Percentiles rank a stretch among this genome's conserved stretches.
phyloP scores from a whole-genome alignment of 1,284 basidiomycete genomes.

The Serendipita sp. region DNA sequence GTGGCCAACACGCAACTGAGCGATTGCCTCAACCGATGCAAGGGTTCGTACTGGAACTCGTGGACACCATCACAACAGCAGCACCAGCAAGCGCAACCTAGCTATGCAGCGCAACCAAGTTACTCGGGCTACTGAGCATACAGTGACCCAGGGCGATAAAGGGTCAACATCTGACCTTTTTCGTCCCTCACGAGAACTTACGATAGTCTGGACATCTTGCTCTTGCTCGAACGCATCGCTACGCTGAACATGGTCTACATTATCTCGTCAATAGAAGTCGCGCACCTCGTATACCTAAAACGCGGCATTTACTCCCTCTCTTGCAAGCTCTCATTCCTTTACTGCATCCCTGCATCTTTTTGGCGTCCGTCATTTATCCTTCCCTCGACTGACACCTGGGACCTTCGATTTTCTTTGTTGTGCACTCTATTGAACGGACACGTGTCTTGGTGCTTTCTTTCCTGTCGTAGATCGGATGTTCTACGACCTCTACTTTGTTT shows the following conservation, averaged over 20 bases:
- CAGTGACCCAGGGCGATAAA: no score
- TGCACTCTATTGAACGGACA: neutral
- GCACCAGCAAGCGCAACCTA: neutral
- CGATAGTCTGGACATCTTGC: neutral
- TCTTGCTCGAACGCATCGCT: neutral
- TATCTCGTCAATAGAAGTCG: neutral
- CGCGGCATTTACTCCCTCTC: neutral
- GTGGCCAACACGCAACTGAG: neutral
- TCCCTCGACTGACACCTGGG: neutral
- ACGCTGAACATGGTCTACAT: neutral
- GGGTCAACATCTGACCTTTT: neutral
- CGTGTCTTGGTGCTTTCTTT: neutral
- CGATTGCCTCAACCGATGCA: neutral
- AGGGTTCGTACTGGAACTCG: neutral
- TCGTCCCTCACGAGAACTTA: neutral
- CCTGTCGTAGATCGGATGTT: neutral
- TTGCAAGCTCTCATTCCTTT: neutral
- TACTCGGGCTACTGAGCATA: neutral
- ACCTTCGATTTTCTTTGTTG: constrained; percentile 1
- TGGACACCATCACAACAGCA: neutral
- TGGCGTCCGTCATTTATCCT: neutral
- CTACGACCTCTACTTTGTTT: neutral
- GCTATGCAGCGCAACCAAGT: neutral
- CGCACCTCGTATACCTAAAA: neutral
- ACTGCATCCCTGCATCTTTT: neutral